Conservation (phyloP, 2,329 filamentous ascomycete genomes). For the Ophiocordyceps sinensis region DNA sequence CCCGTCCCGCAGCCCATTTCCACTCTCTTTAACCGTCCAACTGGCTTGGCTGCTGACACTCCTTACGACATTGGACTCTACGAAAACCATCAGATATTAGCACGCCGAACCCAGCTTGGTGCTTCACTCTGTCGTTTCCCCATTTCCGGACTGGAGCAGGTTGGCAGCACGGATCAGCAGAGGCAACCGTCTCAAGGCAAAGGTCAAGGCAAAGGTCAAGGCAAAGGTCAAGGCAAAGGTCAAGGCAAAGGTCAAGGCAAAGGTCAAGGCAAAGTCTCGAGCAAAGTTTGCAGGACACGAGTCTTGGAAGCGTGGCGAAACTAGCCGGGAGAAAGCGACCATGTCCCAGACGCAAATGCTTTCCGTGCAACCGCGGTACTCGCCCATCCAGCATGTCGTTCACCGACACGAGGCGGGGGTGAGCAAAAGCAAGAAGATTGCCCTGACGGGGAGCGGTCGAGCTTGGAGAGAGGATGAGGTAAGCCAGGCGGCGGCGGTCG, state of each 20-base stretch:
- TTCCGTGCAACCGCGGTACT: slow-evolving; percentile 29
- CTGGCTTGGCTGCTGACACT: slow-evolving; percentile 44
- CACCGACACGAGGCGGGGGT: slow-evolving; percentile 45
- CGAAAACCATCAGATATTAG: background rate
- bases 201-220: too few species aligned
- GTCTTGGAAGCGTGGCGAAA: background rate
- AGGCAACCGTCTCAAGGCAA: background rate
- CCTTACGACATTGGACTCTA: slow-evolving; percentile 21
- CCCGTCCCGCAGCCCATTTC: slow-evolving; percentile 17
- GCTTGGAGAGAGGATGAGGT: slow-evolving; percentile 83
- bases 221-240: too few species aligned
- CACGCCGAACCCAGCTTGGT: too few species aligned
- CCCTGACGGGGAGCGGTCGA: slow-evolving; percentile 59
- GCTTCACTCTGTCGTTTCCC: background rate
- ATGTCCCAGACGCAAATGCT: slow-evolving; percentile 39
- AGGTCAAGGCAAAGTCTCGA: too few species aligned
- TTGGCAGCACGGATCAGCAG: background rate
- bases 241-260: too few species aligned
- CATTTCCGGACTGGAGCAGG: background rate
- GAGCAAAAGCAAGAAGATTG: slow-evolving; percentile 51
- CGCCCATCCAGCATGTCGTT: slow-evolving; percentile 36
- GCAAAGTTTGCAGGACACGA: too few species aligned
- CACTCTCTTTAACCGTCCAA: slow-evolving; percentile 28
- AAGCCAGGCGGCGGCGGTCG: slow-evolving; percentile 15
- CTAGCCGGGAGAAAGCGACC: background rate